Evolutionary conservation across 78 protist genomes (phyloP).

Genomic region (Corallochytrium limacisporum): DNA sequence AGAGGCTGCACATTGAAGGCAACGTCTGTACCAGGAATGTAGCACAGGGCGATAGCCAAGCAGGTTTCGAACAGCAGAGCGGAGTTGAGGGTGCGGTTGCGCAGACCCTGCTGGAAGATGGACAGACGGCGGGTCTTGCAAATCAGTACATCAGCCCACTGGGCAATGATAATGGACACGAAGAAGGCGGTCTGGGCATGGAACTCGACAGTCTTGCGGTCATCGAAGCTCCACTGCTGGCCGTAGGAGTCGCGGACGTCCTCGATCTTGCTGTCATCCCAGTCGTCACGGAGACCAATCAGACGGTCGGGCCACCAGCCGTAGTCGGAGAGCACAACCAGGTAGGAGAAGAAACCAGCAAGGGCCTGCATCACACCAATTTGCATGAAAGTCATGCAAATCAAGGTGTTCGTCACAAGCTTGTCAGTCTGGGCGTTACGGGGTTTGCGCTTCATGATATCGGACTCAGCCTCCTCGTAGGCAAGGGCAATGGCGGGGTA

Average conservation of each 20-base stretch:
- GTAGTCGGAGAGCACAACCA: conserved; percentile 25
- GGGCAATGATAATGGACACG: conserved; percentile 47
- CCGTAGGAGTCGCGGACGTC: not conserved
- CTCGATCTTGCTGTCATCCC: not conserved
- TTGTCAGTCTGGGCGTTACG: conserved; percentile 55
- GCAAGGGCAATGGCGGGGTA: conserved; percentile 85
- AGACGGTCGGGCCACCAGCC: not conserved
- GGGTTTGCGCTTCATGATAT: conserved; percentile 79
- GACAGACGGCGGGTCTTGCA: conserved; percentile 74
- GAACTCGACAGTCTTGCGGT: not conserved
- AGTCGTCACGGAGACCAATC: conserved; percentile 1
- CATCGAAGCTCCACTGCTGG: not conserved
- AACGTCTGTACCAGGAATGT: conserved; percentile 34
- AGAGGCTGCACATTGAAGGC: conserved; percentile 49
- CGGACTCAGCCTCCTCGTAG: conserved; percentile 69
- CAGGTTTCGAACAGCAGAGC: conserved; percentile 55
- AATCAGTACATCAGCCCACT: conserved; percentile 65
- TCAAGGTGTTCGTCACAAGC: conserved; percentile 46
- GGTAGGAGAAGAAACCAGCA: conserved; percentile 53
- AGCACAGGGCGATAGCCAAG: conserved; percentile 42
- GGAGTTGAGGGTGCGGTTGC: conserved; percentile 48
- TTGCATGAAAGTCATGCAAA: conserved; percentile 54
- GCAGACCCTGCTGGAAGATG: conserved; percentile 52
- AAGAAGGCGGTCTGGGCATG: conserved; percentile 68
- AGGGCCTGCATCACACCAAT: conserved; percentile 60